Base-by-base conservation (phyloP, 495 filamentous ascomycete genomes). In the Pseudevernia furfuracea region DNA sequence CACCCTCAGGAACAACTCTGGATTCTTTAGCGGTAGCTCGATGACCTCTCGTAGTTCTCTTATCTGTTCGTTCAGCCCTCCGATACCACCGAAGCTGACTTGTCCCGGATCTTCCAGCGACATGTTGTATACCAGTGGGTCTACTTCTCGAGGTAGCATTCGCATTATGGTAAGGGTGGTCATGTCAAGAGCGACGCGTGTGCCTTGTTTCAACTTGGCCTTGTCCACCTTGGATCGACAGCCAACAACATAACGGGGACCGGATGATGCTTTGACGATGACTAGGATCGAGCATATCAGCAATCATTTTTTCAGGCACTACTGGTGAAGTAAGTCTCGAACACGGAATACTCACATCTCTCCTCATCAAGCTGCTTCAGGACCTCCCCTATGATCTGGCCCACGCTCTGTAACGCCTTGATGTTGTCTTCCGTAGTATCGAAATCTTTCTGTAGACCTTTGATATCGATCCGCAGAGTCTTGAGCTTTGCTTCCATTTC, bases 81-180 rank as follows among this genome's bases (percentile, higher is more conserved):
- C 95, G 71, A 99, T 99, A 67, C 95, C 95, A n/a, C 87, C 93
- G 72, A 99, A 99, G 80, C 89, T 96, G 75, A 99, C 89, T 75
- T 97, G 92, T 25, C 95, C 95, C 1, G 95, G 94, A 72, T 99
- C 95, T 76, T 97, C 95, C 63, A 99, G 79, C 49, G 95, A 99
- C 95, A 99, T 99, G 80, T 97, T 99, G 83, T 99, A 99, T 59
- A 99, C 95, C 68, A 97, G 79, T 23, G 95, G 95, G 73, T 99
- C 95, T 67, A 99, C 95, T 80, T 99, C 95, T 69, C 95, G 90
- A 48, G 95, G 95, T 48, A 99, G 79, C 95, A 99, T 99, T 65
- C 95, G 90, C 95, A 99, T 99, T 76, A 99, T 99, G 36, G 95
- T 99, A 66, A 99, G 87, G 21, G 95, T 99, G 44, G 95, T 99